Evolutionary conservation across 2,329 filamentous ascomycete species (phyloP), one percentile per base, ranked within the genome.

Genomic region (Sarocladium brachiariae): DNA sequence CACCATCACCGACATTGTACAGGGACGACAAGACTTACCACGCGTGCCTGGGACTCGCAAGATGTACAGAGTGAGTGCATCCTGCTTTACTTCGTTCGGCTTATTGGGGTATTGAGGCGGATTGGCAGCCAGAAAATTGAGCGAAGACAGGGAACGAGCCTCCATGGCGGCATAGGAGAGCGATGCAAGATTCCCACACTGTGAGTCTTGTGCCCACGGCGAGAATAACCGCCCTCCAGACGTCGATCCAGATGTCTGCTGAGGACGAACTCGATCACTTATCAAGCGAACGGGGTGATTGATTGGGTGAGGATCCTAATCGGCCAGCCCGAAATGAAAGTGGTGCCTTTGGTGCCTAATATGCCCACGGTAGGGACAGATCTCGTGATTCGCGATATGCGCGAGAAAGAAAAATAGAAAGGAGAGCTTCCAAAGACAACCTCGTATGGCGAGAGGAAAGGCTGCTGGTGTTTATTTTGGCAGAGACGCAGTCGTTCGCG

Each of bases 1-100:
- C n/a, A n/a, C n/a, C n/a, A n/a, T n/a, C n/a, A n/a, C n/a, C n/a
- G n/a, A n/a, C n/a, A n/a, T n/a, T n/a, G n/a, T n/a, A n/a, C n/a
- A n/a, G n/a, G n/a, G n/a, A n/a, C n/a, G n/a, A n/a, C n/a, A n/a
- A n/a, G n/a, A 64, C 71, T 57, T 73, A 91, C 89, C 89, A 83
- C 84, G 82, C 55, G 87, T 95, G 19, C 92, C 92, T 1, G 93
- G 93, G 1, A 99, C 92, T 57, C 92, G 77, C 31, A 92, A 89
- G 57, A 99, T 95, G 69, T 99, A 99, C 35, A 99, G 78, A 2
- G 84, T 83, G 48, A 97, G 68, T 3, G 89, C 83, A 47, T 89
- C 81, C 55, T 84, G 79, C 55, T 74, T 79, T 59, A 78, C 71
- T 57, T 86, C 83, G 2, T 83, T 80, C 4, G 88, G 86, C 62